A percentile compares a stretch with the other conserved stretches of the same genome.
Conservation (phyloP, 805 yeast species). For the Candida adriatica region DNA sequence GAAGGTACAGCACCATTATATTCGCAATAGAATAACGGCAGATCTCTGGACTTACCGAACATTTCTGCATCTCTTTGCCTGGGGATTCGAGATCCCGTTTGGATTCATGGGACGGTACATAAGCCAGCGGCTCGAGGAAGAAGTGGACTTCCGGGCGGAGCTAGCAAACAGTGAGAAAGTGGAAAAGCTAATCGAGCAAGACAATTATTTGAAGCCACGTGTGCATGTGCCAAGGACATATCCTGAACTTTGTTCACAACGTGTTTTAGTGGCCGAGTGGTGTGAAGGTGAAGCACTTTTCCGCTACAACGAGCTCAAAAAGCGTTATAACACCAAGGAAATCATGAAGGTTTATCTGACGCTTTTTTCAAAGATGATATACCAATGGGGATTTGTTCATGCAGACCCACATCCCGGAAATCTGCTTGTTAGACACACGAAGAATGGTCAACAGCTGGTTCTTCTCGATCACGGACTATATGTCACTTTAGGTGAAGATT, state of each 20-base stretch:
- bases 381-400: slow-evolving; percentile 58
- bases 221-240: slow-evolving; percentile 53
- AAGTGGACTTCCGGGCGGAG: slow-evolving; percentile 57
- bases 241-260: slow-evolving; percentile 36
- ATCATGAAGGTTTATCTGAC: slow-evolving; percentile 42
- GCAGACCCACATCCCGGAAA: slow-evolving; percentile 82
- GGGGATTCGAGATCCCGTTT: slow-evolving; percentile 59
- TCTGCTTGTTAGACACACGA: slow-evolving; percentile 42
- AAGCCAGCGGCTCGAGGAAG: slow-evolving; percentile 49
- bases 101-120: slow-evolving; percentile 49
- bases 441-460: slow-evolving; percentile 39
- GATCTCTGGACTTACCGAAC: slow-evolving; percentile 55
- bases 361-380: slow-evolving; percentile 49
- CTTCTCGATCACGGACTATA: slow-evolving; percentile 73
- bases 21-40: slow-evolving; percentile 49
- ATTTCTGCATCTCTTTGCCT: slow-evolving; percentile 46
- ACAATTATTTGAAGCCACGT: slow-evolving; percentile 32
- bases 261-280: slow-evolving; percentile 67
- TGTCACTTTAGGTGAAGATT: slow-evolving; percentile 41
- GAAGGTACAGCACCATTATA: slow-evolving; percentile 60
- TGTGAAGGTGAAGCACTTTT: slow-evolving; percentile 61
- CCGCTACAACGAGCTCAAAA: slow-evolving; percentile 35
- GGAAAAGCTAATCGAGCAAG: slow-evolving; percentile 32
- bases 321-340: slow-evolving; percentile 29
- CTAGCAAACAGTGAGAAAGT: slow-evolving; percentile 42